Evolutionary conservation across 1,284 basidiomycete genomes (phyloP).

Genomic region (Heterobasidion annosum): DNA sequence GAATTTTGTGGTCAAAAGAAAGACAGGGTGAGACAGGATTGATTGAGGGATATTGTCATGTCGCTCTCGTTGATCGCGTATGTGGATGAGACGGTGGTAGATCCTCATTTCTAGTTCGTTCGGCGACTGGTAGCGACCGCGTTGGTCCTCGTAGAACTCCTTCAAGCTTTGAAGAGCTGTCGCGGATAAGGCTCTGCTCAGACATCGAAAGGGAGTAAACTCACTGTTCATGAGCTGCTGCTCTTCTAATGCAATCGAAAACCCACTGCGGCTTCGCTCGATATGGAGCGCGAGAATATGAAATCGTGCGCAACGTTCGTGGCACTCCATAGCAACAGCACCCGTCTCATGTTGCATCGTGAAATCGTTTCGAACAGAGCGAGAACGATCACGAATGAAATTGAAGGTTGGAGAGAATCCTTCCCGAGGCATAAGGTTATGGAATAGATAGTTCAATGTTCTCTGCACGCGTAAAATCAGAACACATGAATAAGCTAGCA

Average conservation of each 20-base stretch:
- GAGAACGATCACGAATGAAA: slow-evolving; percentile 90
- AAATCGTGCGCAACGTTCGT: slow-evolving; percentile 90
- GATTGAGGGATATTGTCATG: slow-evolving; percentile 73
- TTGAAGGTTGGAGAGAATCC: slow-evolving; percentile 68
- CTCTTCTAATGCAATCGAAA: slow-evolving; percentile 72
- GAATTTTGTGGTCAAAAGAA: slow-evolving; percentile 77
- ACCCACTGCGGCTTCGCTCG: slow-evolving; percentile 49
- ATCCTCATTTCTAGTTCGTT: slow-evolving; percentile 94
- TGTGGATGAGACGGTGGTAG: slow-evolving; percentile 88
- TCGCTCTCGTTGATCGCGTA: slow-evolving; percentile 76
- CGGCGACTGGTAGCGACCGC: slow-evolving; percentile 55
- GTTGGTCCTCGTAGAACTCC: slow-evolving; percentile 88
- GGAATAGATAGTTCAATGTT: slow-evolving; percentile 91
- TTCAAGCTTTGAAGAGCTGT: slow-evolving; percentile 86
- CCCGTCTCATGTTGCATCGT: slow-evolving; percentile 87
- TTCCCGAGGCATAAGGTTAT: slow-evolving; percentile 62
- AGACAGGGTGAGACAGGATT: slow-evolving; percentile 67
- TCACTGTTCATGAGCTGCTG: slow-evolving; percentile 87
- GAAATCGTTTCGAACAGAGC: slow-evolving; percentile 90
- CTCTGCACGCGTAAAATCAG: slow-evolving; percentile 29
- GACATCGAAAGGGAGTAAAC: slow-evolving; percentile 17
- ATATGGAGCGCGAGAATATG: slow-evolving; percentile 86
- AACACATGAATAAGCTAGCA: background rate
- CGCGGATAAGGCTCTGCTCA: background rate
- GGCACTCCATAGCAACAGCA: slow-evolving; percentile 76